Percentiles rank a stretch among this genome's conserved stretches.
These are phyloP conservation scores for Limtongia smithiae DNA, from an alignment of 805 yeast species.

Conservation along the genomic window DNA sequence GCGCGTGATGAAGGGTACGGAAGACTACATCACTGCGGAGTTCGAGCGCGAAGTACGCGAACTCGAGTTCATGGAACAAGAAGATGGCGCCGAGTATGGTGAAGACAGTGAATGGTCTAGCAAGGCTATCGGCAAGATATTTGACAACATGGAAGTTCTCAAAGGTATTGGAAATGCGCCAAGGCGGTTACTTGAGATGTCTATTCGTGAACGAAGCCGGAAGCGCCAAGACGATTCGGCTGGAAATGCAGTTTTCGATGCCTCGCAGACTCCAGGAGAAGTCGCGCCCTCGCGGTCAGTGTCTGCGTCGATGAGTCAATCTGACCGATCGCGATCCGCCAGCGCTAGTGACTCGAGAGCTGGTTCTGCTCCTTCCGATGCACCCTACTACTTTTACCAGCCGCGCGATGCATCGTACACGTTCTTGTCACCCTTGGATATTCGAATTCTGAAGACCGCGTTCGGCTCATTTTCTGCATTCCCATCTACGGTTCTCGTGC, in stretches of 20 bases:
- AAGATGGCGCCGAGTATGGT: constrained; percentile 57
- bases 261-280: too few relatives aligned
- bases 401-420: constrained; percentile 65
- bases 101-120: constrained; percentile 55
- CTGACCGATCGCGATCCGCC: too few relatives aligned
- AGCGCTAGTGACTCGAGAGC: too few relatives aligned
- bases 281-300: too few relatives aligned
- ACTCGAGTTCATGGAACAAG: constrained; percentile 49
- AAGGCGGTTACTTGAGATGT: constrained; percentile 5
- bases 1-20: constrained; percentile 66
- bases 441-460: constrained; percentile 61
- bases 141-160: constrained; percentile 44
- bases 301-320: too few relatives aligned
- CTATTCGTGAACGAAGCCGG: too few relatives aligned
- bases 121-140: constrained; percentile 55
- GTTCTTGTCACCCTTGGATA: constrained; percentile 75
- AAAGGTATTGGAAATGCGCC: constrained; percentile 33
- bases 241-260: too few relatives aligned
- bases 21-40: constrained; percentile 50
- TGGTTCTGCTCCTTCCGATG: constrained; percentile 13
- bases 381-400: constrained; percentile 70
- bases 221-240: too few relatives aligned
- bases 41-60: constrained; percentile 57
- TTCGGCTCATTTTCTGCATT: constrained; percentile 61
- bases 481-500: constrained; percentile 61